These are phyloP conservation scores for Stephania yunnanensis DNA, from an alignment of 164 flowering plant species.

Conservation along the genomic window DNA sequence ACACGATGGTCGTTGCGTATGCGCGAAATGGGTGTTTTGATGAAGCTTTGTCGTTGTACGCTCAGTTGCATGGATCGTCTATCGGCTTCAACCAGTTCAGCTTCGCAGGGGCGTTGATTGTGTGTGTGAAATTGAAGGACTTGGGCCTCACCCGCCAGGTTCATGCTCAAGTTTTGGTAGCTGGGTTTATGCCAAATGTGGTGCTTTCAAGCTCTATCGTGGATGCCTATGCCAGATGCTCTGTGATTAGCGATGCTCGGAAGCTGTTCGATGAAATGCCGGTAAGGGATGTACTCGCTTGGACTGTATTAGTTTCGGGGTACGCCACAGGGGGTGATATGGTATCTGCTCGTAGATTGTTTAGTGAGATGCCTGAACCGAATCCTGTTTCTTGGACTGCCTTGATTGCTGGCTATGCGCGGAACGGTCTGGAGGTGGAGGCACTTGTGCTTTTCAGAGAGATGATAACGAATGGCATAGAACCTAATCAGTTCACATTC, in stretches of 20 bases:
- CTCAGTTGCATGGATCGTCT: conserved; percentile 30
- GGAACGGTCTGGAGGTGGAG: conserved; percentile 36
- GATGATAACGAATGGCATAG: conserved; percentile 39
- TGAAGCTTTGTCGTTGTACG: conserved; percentile 48
- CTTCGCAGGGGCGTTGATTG: conserved; percentile 61
- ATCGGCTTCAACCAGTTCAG: conserved; percentile 53
- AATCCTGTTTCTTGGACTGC: conserved; percentile 74
- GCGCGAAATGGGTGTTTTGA: conserved; percentile 34
- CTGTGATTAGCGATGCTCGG: conserved; percentile 41
- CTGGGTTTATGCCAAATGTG: conserved; percentile 47
- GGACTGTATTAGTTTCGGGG: conserved; percentile 76
- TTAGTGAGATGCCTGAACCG: conserved; percentile 58
- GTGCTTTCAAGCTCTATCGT: conserved; percentile 54
- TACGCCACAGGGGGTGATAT: conserved; percentile 58
- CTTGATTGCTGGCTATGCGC: conserved; percentile 60
- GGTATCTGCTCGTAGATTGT: conserved; percentile 46
- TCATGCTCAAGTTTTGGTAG: conserved; percentile 58
- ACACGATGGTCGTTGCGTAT: conserved; percentile 61
- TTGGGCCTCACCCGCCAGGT: conserved; percentile 41
- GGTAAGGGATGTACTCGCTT: conserved; percentile 47
- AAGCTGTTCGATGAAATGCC: conserved; percentile 55
- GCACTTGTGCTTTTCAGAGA: conserved; percentile 47
- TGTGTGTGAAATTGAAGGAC: conserved; percentile 47
- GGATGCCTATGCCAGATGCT: conserved; percentile 68
- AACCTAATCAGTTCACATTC: conserved; percentile 67